Evolutionary conservation across 768 basidiomycete species (phyloP), one percentile per base, ranked within the genome.

Genomic region (Pleurotus eryngii): DNA sequence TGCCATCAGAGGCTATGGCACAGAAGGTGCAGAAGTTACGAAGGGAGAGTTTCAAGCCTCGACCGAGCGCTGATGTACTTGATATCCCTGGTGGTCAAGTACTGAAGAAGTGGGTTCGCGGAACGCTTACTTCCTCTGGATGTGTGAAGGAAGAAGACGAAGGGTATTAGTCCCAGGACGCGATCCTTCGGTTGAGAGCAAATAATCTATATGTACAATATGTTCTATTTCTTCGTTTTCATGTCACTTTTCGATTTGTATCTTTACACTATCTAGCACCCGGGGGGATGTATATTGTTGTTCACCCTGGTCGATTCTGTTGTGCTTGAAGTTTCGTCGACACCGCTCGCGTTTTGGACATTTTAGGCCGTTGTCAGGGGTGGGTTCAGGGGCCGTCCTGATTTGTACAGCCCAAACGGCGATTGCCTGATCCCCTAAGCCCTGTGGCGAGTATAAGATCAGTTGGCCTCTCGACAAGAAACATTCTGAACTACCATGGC

Each of bases 31-130:
- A 77, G 40, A 72, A 83, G 50, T 81, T 81, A 40, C 71, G 79
- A 58, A 77, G 87, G 60, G 90, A 93, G 73, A 93, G 90, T 69
- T 94, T 93, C 70, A 89, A 83, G 66, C 92, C 92, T 8, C 77
- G 92, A 37, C 82, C 89, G 43, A 92, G 90, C 63, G 70, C 84
- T 17, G 90, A 92, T 61, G 75, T 39, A n/a, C n/a, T 15, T 18
- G 54, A 17, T 37, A 27, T 40, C 46, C 22, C 15, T 14, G 47
- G 20, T 3, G 18, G 30, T 7, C 22, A 38, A 18, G 57, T 61
- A 46, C 24, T 67, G 49, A 74, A 75, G 56, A 58, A 65, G 39
- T 65, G 64, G 17, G 57, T 60, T 46, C 61, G 68, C 59, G 61
- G 60, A 46, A 50, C 46, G 55, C 39, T 65, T 37, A 70, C 67